phyloP scores from a whole-genome alignment of 139 green algal species.

The Desmodesmus armatus region DNA sequence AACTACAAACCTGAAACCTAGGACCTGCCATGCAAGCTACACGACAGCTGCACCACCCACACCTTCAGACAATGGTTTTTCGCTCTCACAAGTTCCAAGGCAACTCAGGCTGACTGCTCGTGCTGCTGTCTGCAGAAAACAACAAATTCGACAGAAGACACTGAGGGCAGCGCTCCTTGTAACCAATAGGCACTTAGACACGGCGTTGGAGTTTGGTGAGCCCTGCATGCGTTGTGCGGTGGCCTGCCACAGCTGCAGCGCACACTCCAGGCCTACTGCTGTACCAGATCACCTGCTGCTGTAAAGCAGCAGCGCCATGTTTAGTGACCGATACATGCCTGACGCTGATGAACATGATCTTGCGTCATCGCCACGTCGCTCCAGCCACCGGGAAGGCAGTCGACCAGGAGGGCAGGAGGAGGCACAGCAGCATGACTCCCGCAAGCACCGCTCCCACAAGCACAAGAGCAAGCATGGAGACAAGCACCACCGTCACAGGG shows the following conservation, averaged over 20 bases:
- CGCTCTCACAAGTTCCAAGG: too few species aligned
- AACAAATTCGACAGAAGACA: too few species aligned
- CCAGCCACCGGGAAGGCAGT: too few species aligned
- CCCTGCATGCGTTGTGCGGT: slow-evolving; percentile 2
- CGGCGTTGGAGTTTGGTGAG: slow-evolving; percentile 1
- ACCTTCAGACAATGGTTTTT: too few species aligned
- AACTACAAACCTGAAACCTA: too few species aligned
- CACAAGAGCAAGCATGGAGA: slow-evolving; percentile 50
- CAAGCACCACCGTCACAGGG: not conserved
- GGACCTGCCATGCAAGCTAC: too few species aligned
- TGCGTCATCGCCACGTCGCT: not conserved
- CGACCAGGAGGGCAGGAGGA: not conserved
- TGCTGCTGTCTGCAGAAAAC: too few species aligned
- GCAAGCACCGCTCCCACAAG: slow-evolving; percentile 67
- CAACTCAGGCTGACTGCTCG: too few species aligned
- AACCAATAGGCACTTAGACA: not conserved
- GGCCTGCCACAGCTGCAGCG: not conserved
- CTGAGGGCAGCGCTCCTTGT: not conserved
- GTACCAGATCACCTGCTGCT: not conserved
- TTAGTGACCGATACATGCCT: slow-evolving; percentile 38
- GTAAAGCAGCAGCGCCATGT: slow-evolving; percentile 8
- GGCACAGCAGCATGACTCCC: slow-evolving; percentile 29
- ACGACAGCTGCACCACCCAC: too few species aligned
- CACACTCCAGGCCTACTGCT: not conserved
- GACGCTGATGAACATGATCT: slow-evolving; percentile 40